Evolutionary conservation across 495 filamentous ascomycete genomes (phyloP).

Genomic region (Aspergillus mulundensis): DNA sequence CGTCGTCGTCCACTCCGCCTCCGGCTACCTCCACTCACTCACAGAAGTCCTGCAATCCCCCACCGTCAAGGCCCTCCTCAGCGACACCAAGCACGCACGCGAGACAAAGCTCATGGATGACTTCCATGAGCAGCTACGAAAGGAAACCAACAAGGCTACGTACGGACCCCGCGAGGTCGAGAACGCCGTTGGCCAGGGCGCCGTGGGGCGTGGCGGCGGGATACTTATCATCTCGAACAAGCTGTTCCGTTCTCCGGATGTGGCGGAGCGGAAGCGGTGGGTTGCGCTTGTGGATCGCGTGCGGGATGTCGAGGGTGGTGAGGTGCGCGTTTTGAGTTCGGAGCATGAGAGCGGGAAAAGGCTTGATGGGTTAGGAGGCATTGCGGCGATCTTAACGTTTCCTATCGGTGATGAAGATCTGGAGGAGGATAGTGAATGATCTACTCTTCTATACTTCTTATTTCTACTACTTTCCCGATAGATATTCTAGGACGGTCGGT

Average conservation of each 20-base stretch:
- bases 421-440: slow-evolving; percentile 20
- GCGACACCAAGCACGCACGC: slow-evolving; percentile 78
- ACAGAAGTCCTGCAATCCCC: slow-evolving; percentile 79
- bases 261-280: slow-evolving; percentile 75
- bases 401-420: slow-evolving; percentile 60
- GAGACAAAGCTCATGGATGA: slow-evolving; percentile 85
- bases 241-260: slow-evolving; percentile 78
- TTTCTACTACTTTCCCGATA: background rate
- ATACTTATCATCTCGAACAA: slow-evolving; percentile 79
- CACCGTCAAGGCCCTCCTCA: slow-evolving; percentile 69
- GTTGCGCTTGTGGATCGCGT: slow-evolving; percentile 87
- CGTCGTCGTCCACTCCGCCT: slow-evolving; percentile 77
- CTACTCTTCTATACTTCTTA: background rate
- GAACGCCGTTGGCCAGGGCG: slow-evolving; percentile 80
- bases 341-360: slow-evolving; percentile 92
- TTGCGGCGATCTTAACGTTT: slow-evolving; percentile 88
- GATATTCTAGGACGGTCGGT: background rate
- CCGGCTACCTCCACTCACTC: slow-evolving; percentile 79
- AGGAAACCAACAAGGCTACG: slow-evolving; percentile 86
- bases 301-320: slow-evolving; percentile 76
- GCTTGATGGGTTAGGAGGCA: slow-evolving; percentile 77
- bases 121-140: slow-evolving; percentile 72
- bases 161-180: slow-evolving; percentile 87
- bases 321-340: slow-evolving; percentile 81
- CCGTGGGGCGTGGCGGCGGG: slow-evolving; percentile 80